Conservation (phyloP, 2,329 filamentous ascomycete species). For the Penicillium sclerotiorum region DNA sequence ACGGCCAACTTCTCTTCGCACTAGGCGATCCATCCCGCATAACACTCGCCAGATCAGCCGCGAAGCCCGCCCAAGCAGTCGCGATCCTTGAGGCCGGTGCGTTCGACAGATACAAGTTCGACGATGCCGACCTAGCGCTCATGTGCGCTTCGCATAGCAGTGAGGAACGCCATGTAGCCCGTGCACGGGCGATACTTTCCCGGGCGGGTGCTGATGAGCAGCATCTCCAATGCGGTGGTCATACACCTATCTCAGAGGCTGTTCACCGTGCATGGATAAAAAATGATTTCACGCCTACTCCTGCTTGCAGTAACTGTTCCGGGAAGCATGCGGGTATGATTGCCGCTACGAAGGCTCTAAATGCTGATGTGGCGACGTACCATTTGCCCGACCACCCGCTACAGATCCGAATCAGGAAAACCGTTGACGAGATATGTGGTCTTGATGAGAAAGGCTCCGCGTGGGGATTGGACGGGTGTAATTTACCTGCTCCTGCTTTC, state of each 20-base stretch:
- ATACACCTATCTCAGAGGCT: slow-evolving; percentile 37
- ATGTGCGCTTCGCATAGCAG: slow-evolving; percentile 54
- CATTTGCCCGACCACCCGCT: slow-evolving; percentile 42
- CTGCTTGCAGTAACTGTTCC: slow-evolving; percentile 51
- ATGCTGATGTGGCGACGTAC: slow-evolving; percentile 35
- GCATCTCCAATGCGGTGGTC: slow-evolving; percentile 49
- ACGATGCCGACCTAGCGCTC: slow-evolving; percentile 49
- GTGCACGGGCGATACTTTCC: slow-evolving; percentile 43
- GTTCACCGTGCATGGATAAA: slow-evolving; percentile 47
- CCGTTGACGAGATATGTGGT: slow-evolving; percentile 41
- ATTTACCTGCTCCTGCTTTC: slow-evolving; percentile 51
- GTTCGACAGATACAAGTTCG: slow-evolving; percentile 40
- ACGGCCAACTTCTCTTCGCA: slow-evolving; percentile 42
- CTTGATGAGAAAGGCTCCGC: slow-evolving; percentile 29
- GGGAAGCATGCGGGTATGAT: slow-evolving; percentile 55
- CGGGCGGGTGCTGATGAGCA: slow-evolving; percentile 37
- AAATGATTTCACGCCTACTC: slow-evolving; percentile 40
- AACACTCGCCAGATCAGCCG: slow-evolving; percentile 50
- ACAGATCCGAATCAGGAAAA: slow-evolving; percentile 42
- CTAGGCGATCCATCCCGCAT: slow-evolving; percentile 47
- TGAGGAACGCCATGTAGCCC: slow-evolving; percentile 45
- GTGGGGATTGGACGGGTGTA: slow-evolving; percentile 54
- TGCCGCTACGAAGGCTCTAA: slow-evolving; percentile 44
- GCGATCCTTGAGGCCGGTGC: slow-evolving; percentile 48
- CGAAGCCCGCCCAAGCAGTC: slow-evolving; percentile 52